A percentile compares a stretch with the other conserved stretches of the same genome.
Evolutionary conservation across 306 rosid genomes (phyloP).

Genomic region (Castanopsis chinensis): DNA sequence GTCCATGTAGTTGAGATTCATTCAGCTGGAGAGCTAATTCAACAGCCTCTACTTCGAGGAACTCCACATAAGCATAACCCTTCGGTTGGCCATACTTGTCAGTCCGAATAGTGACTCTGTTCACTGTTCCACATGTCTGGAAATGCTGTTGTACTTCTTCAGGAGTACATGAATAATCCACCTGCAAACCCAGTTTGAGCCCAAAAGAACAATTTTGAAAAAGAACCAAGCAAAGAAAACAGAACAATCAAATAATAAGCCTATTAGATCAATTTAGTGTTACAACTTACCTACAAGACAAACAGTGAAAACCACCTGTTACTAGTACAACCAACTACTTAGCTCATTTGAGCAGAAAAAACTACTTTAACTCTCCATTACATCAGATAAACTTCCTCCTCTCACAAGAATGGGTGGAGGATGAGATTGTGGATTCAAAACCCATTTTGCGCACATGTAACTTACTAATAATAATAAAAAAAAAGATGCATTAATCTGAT

Average conservation of each 20-base stretch:
- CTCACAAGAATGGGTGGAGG: too few relatives aligned
- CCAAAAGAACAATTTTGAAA: constrained; percentile 1
- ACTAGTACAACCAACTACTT: not conserved
- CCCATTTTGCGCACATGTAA: too few relatives aligned
- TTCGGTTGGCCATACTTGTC: constrained; percentile 89
- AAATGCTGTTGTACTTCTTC: constrained; percentile 94
- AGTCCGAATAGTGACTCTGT: constrained; percentile 79
- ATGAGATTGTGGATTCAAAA: too few relatives aligned
- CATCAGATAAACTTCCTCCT: not conserved
- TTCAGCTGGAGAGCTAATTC: constrained; percentile 72
- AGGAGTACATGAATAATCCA: constrained; percentile 77
- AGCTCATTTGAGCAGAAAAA: too few relatives aligned
- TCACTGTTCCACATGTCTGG: constrained; percentile 79
- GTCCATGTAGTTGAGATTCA: constrained; percentile 85
- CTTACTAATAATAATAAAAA: too few relatives aligned
- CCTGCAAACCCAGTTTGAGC: constrained; percentile 42
- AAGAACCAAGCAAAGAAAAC: constrained; percentile 6
- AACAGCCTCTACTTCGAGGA: constrained; percentile 74
- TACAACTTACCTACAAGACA: not conserved
- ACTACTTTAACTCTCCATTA: not conserved
- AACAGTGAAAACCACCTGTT: not conserved
- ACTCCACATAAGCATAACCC: constrained; percentile 89
- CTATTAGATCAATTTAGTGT: not conserved
- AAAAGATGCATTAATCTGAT: too few relatives aligned
- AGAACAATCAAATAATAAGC: not conserved